Evolutionary conservation across 2,329 filamentous ascomycete species (phyloP), one percentile per base, ranked within the genome.

Genomic region (Ceratocystiopsis minuta): DNA sequence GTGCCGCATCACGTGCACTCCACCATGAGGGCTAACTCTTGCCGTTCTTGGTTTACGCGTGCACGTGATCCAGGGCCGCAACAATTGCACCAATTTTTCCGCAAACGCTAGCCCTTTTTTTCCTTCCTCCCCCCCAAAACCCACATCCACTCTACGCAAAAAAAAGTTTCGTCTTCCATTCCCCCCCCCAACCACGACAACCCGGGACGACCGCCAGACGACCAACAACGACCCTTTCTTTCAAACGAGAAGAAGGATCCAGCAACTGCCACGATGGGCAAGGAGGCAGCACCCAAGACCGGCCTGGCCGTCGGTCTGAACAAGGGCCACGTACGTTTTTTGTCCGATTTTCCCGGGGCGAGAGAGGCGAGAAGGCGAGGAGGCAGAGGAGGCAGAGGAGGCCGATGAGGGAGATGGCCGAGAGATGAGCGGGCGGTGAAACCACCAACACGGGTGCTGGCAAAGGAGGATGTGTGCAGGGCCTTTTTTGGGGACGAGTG

Each of bases 251-350:
- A n/a, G n/a, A n/a, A n/a, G n/a, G n/a, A n/a, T n/a, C n/a, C 28
- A n/a, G 3, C 24, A 36, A 34, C 24, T 28, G 24, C 20, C 24
- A 43, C 56, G 58, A 77, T 76, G 72, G 71, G 70, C 56, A 71
- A 70, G 62, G 71, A 75, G 64, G 60, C 65, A 48, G 62, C 67
- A 54, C 65, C 66, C 57, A 67, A 65, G 55, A 65, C 63, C 62
- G 73, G 72, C 62, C 62, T 78, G 54, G 63, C 67, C 63, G 63
- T 71, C 57, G 74, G 74, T 60, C 60, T 68, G 56, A 77, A 78
- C 70, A 70, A 67, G 52, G 55, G 49, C 40, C 45, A 47, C 39
- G 48, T 50, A 51, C 41, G 48, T 50, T 40, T 34, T 16, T 12
- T 33, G n/a, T 12, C 39, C 38, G 20, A 12, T 32, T 37, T n/a